Conservation (phyloP, 2,329 filamentous ascomycete species). For the Trichoderma simmonsii region DNA sequence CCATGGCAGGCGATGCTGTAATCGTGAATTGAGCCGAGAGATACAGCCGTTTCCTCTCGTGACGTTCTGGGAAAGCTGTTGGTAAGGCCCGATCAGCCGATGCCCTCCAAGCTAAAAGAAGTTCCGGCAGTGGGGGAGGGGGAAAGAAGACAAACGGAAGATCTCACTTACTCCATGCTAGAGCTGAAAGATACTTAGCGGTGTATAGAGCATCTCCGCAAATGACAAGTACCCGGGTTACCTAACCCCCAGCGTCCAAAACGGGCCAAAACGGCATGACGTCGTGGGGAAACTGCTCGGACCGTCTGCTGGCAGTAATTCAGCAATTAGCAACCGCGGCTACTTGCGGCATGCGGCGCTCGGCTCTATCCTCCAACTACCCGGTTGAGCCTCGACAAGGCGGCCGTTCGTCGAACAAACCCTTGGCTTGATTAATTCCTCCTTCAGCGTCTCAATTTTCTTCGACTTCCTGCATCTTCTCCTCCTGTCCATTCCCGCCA, state of each 20-base stretch:
- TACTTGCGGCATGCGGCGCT: conserved; percentile 17
- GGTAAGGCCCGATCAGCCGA: conserved; percentile 1
- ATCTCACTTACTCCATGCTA: too few species aligned
- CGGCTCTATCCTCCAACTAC: conserved; percentile 4
- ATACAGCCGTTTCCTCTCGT: background rate
- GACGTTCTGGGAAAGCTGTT: conserved; percentile 1
- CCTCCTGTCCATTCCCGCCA: background rate
- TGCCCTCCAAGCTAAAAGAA: background rate
- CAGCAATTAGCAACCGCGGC: background rate
- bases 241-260: background rate
- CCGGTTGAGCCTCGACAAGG: conserved; percentile 1
- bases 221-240: background rate
- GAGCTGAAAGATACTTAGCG: background rate
- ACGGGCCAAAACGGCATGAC: conserved; percentile 12
- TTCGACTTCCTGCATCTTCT: background rate
- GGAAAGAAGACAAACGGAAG: background rate
- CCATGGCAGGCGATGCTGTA: conserved; percentile 36
- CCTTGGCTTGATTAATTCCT: conserved; percentile 6
- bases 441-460: conserved; percentile 10
- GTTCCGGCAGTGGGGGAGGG: background rate
- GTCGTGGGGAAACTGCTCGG: background rate
- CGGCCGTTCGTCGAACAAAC: background rate
- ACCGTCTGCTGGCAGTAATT: background rate
- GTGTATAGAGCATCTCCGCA: background rate
- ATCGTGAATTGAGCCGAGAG: background rate